Base-by-base conservation (phyloP, 768 basidiomycete genomes). In the Phaeotremella skinneri region DNA sequence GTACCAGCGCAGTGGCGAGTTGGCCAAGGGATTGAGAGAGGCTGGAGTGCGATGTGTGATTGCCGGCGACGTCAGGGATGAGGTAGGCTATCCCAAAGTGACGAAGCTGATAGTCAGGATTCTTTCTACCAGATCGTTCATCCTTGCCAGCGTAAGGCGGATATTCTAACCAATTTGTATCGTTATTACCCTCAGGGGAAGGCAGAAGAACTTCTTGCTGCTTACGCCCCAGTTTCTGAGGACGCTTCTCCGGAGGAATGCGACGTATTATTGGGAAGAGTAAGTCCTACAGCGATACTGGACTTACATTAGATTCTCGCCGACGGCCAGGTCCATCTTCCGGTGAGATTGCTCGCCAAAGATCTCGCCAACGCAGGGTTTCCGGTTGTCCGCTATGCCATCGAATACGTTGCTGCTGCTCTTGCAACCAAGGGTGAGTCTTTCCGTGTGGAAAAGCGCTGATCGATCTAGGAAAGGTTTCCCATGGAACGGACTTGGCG, bases 81-180 rank as follows among this genome's bases (percentile, higher is more conserved):
- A 89, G 72, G 89, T 87, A 87, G 48, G 66, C 45, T 3, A 7
- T 6, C 17, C 26, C 25, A 2, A 26, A 1, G 23, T 9, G 4
- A 4, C 45, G 20, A 16, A 30, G 25, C 51, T 23, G 41, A 45
- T 20, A 21, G 5, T 39, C 30, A 60, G 62, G 57, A 57, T 47
- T 87, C 84, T 71, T 80, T 88, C 51, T 89, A 88, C 64, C 82
- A 86, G 14, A 84, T 88, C 63, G 83, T 86, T 3, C 83, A 87
- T 70, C 82, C 84, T 0, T 81, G 88, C 49, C 52, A 70, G 11
- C 74, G 79, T 7, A 75, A 80, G 21, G 63, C 63, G 23, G 87
- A 89, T 61, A 78, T 88, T 9, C 68, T 81, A 26, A 79, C 79
- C 7, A 87, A 87, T 63, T 66, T 89, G 49, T 75, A 80, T 66